Conservation (phyloP, 2,329 filamentous ascomycete species). For the Colletotrichum eleusines region DNA sequence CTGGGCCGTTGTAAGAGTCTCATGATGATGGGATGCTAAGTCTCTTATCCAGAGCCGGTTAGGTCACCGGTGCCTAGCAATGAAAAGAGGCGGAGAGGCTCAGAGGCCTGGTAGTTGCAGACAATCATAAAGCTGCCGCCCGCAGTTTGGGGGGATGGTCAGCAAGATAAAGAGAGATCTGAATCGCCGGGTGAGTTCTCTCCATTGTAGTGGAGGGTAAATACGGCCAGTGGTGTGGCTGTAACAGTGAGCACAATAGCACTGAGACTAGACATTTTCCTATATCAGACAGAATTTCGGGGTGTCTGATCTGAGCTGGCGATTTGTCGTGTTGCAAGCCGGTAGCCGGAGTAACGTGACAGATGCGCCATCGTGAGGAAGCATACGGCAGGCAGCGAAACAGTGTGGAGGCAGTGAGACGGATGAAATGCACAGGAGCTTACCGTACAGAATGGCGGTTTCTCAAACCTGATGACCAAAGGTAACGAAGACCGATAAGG, state of each 20-base stretch:
- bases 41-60: neutral
- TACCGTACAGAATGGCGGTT: constrained; percentile 16
- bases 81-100: neutral
- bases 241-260: constrained; percentile 17
- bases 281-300: neutral
- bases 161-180: neutral
- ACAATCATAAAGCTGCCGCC: neutral
- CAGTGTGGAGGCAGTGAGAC: constrained; percentile 7
- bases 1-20: neutral
- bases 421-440: constrained; percentile 21
- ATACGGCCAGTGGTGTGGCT: constrained; percentile 5
- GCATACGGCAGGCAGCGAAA: constrained; percentile 1
- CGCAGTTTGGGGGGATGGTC: neutral
- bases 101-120: constrained; percentile 1
- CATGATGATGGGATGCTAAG: neutral
- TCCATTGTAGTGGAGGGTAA: constrained; percentile 5
- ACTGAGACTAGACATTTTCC: neutral
- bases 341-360: neutral
- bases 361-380: constrained; percentile 16
- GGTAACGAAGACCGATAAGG: constrained; percentile 31
- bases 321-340: neutral
- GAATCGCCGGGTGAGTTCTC: neutral
- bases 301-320: neutral
- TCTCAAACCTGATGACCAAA: constrained; percentile 23
- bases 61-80: neutral